Evolutionary conservation across 1,284 basidiomycete species (phyloP).

Genomic region (Stygiomarasmius scandens): DNA sequence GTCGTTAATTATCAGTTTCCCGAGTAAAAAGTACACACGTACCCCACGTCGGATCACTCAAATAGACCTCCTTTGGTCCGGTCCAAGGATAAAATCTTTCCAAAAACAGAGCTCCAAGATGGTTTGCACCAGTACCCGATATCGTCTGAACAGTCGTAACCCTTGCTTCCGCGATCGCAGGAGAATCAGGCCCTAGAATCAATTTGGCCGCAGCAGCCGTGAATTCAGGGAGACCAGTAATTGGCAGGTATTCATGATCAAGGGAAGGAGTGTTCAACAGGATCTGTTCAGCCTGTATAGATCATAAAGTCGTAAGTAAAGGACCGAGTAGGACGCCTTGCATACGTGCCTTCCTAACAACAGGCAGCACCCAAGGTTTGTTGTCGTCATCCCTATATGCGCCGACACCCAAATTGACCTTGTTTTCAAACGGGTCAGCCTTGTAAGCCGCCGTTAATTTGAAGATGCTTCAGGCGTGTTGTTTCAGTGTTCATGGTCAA

Average conservation of each 20-base stretch:
- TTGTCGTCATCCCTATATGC: conserved; percentile 87
- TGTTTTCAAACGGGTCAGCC: conserved; percentile 76
- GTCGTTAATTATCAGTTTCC: background rate
- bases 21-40: conserved; percentile 34
- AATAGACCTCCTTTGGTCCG: conserved; percentile 69
- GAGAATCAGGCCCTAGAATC: conserved; percentile 77
- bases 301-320: conserved; percentile 2
- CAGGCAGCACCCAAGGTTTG: conserved; percentile 92
- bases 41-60: conserved; percentile 96
- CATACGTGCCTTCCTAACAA: conserved; percentile 78
- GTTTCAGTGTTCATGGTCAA: conserved; percentile 8
- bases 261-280: conserved; percentile 73
- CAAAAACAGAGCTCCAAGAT: conserved; percentile 89
- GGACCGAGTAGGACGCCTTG: conserved; percentile 11
- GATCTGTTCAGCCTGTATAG: conserved; percentile 68
- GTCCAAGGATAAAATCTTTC: conserved; percentile 82
- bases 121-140: conserved; percentile 95
- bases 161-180: conserved; percentile 72
- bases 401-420: conserved; percentile 92
- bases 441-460: conserved; percentile 90
- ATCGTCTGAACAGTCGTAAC: conserved; percentile 87
- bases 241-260: conserved; percentile 95
- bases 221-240: conserved; percentile 86
- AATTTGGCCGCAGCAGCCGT: conserved; percentile 80
- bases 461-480: conserved; percentile 71